Base-by-base conservation (phyloP, 352 stramenopile genomes). In the Phytophthora lateralis region DNA sequence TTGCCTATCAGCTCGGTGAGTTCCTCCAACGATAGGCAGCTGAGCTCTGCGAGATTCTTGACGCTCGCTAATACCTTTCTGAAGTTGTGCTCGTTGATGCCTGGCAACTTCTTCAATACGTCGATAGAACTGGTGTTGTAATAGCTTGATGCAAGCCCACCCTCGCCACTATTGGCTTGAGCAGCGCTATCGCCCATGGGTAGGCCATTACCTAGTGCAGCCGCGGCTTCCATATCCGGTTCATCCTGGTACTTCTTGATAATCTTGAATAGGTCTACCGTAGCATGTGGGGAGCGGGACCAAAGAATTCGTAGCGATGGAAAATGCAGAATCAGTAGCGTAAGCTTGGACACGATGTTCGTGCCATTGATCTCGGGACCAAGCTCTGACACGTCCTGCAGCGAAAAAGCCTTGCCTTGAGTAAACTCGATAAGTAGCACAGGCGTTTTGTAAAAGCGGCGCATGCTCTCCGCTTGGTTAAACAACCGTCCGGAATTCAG, bases 341-440 rank as follows among this genome's bases (percentile, higher is more conserved):
- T 89, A 32, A 99, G 86, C 66, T 99, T 99, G 11, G 95, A 98
- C 46, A 95, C 89, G 63, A 99, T 96, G 52, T 89, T 96, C 54
- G 86, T 92, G 32, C 77, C 86, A 61, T 76, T 87, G 54, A 99
- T 99, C 62, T 99, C 96, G n/a, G 78, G 63, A 8, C 88, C 76
- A 26, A 99, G 76, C 49, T 99, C 95, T 20, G 86, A 90, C 18
- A 82, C 58, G 60, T 96, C 93, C 45, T 93, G 81, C n/a, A 95
- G 61, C n/a, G 82, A 90, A 55, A 96, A 94, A 10, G 85, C 78
- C 38, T 93, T 91, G 39, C 93, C 88, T 56, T 90, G 77, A 18
- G 85, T 78, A 58, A 98, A 98, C 63, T 99, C 97, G 66, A 99
- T 98, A 1, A 99, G 77, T n/a, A 99, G 69, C 53, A 96, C 86